phyloP scores from a whole-genome alignment of 2,329 filamentous ascomycete species.

The Capronia coronata region DNA sequence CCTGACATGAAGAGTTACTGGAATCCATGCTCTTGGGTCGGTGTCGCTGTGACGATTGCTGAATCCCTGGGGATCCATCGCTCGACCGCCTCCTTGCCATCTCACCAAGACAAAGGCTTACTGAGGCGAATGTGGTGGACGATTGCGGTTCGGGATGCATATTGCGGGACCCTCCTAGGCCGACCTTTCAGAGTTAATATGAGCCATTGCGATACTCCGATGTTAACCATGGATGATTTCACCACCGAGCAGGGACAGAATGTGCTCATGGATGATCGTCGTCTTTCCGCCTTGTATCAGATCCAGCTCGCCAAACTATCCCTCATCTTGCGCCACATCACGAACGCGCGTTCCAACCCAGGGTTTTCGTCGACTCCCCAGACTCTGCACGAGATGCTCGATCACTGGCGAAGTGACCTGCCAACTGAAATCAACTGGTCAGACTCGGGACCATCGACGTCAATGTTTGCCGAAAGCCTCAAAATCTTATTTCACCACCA shows the following conservation, averaged over 20 bases:
- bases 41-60: slow-evolving; percentile 28
- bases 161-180: slow-evolving; percentile 15
- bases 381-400: slow-evolving; percentile 3
- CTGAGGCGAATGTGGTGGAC: slow-evolving; percentile 27
- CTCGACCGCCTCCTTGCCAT: slow-evolving; percentile 11
- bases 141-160: slow-evolving; percentile 20
- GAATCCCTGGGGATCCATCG: slow-evolving; percentile 30
- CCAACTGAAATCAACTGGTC: slow-evolving; percentile 9
- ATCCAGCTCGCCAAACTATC: slow-evolving; percentile 12
- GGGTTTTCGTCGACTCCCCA: slow-evolving; percentile 8
- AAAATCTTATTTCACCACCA: slow-evolving; percentile 17
- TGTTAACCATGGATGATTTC: slow-evolving; percentile 14
- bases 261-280: neutral
- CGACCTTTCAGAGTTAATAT: slow-evolving; percentile 17
- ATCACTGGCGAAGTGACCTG: slow-evolving; percentile 7
- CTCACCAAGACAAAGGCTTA: slow-evolving; percentile 5
- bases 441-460: slow-evolving; percentile 2
- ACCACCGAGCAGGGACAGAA: neutral
- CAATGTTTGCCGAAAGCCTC: slow-evolving; percentile 15
- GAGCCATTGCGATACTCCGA: slow-evolving; percentile 9
- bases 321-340: slow-evolving; percentile 10
- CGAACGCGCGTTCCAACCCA: slow-evolving; percentile 11
- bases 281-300: slow-evolving; percentile 10
- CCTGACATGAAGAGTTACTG: slow-evolving; percentile 31
- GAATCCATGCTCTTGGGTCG: slow-evolving; percentile 29